Evolutionary conservation across 2,329 filamentous ascomycete species (phyloP), one percentile per base, ranked within the genome.

Genomic region (Bipolaris bicolor): DNA sequence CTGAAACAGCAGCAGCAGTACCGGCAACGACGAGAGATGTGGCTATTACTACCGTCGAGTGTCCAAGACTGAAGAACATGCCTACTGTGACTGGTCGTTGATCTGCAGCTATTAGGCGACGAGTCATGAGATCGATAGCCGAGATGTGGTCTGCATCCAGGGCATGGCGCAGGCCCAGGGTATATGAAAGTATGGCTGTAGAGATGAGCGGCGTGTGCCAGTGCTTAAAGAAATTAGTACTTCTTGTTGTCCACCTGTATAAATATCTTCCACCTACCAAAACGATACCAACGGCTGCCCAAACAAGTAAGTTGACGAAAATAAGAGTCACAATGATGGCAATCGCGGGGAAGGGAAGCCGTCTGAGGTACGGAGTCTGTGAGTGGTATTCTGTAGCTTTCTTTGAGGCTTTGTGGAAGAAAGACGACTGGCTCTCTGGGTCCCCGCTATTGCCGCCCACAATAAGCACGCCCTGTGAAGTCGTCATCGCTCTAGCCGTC

Each of bases 81-180:
- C 94, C 95, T 1, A 98, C 94, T 0, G 93, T 94, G 10, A 96
- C 92, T 1, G 94, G 93, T 1, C 86, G 86, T 71, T 95, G 91
- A 16, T 92, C 92, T 0, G 90, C 86, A 0, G 93, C 93, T 36
- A 98, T 87, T 22, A 98, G 85, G 6, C 94, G 88, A 3, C 95
- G 85, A 0, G 95, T 98, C 88, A 96, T 96, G 36, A 98, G 84
- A 77, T 98, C 94, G 69, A 98, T 99, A 62, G 93, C 94, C 39
- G 86, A 87, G 63, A 91, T 91, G 72, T 98, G 95, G 77, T 98
- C 94, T n/a, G 94, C 95, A 71, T 98, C 95, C 43, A 98, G 86
- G n/a, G 94, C 94, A 81, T 98, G 94, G 40, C 94, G 89, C 11
- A 98, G 84, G 2, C 94, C 94, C 10, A 98, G 84, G 0, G 91